These are phyloP conservation scores for Favolaschia claudopus DNA, from an alignment of 768 basidiomycete species.

Conservation along the genomic window DNA sequence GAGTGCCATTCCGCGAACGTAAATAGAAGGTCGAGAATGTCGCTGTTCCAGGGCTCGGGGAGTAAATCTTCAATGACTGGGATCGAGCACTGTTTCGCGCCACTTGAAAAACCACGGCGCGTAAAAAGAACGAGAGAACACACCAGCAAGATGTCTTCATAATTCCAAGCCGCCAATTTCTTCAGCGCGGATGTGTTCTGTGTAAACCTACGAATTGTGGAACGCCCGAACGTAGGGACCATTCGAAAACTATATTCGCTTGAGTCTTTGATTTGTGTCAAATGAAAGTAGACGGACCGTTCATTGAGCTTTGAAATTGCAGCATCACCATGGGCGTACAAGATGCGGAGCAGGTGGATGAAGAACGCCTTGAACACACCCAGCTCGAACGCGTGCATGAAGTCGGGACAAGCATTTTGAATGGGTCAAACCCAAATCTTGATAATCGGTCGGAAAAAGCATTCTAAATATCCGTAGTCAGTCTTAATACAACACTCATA, in stretches of 20 bases:
- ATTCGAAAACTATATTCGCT: neutral
- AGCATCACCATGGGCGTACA: slow-evolving; percentile 25
- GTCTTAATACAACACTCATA: neutral
- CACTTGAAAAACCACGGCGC: neutral
- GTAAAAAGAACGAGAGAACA: neutral
- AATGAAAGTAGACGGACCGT: slow-evolving; percentile 31
- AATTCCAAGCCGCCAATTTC: slow-evolving; percentile 32
- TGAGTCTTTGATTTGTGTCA: neutral
- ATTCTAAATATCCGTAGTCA: slow-evolving; percentile 35
- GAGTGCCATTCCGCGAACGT: slow-evolving; percentile 45
- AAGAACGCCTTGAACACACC: slow-evolving; percentile 47
- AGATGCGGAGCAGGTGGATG: slow-evolving; percentile 44
- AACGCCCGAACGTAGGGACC: slow-evolving; percentile 35
- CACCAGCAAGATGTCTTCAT: slow-evolving; percentile 33
- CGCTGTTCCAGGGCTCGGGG: slow-evolving; percentile 30
- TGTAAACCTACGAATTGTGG: slow-evolving; percentile 30
- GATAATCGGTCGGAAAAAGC: slow-evolving; percentile 36
- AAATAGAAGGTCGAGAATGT: slow-evolving; percentile 43
- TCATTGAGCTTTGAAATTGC: slow-evolving; percentile 32
- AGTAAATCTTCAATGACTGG: slow-evolving; percentile 47
- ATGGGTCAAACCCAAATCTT: slow-evolving; percentile 32
- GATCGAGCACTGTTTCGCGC: slow-evolving; percentile 40
- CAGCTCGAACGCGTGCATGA: slow-evolving; percentile 51
- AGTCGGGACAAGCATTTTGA: slow-evolving; percentile 39
- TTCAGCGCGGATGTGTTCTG: slow-evolving; percentile 31